phyloP scores from a whole-genome alignment of 129 eudicot species.

The Artemisia annua region DNA sequence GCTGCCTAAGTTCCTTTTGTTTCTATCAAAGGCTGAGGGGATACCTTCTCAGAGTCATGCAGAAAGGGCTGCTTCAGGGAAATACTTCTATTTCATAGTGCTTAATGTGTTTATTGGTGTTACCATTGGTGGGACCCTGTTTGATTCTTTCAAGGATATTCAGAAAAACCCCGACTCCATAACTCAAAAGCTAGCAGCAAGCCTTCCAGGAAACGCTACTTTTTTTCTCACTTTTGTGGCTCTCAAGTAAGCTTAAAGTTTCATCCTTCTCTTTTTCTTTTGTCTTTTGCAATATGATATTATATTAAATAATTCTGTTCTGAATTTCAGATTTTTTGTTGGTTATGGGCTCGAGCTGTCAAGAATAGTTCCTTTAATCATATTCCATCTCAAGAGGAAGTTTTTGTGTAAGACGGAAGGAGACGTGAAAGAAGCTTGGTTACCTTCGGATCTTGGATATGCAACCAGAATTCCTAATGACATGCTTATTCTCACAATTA shows the following conservation, averaged over 20 bases:
- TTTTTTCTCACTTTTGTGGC: constrained; percentile 95
- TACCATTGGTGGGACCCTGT: constrained; percentile 70
- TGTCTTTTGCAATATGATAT: not conserved
- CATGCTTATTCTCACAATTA: constrained; percentile 71
- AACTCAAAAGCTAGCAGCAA: constrained; percentile 40
- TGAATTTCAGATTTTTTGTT: constrained; percentile 73
- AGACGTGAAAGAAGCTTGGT: constrained; percentile 84
- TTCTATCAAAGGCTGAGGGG: constrained; percentile 78
- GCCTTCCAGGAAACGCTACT: constrained; percentile 90
- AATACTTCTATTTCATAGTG: constrained; percentile 79
- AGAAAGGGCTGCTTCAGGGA: constrained; percentile 86
- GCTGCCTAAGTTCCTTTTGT: constrained; percentile 74
- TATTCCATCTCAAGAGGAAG: constrained; percentile 73
- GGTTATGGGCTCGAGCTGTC: constrained; percentile 95
- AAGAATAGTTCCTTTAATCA: constrained; percentile 73
- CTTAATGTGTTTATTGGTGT: constrained; percentile 90
- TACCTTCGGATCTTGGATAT: constrained; percentile 77
- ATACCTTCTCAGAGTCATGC: constrained; percentile 79
- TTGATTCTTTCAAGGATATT: constrained; percentile 47
- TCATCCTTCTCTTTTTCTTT: not conserved
- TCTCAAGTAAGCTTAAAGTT: constrained; percentile 65
- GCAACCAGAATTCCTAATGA: constrained; percentile 80
- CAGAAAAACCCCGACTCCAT: constrained; percentile 49
- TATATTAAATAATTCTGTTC: not conserved
- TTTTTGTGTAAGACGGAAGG: constrained; percentile 80